These are phyloP conservation scores for Candida insectalens DNA, from an alignment of 805 yeast species.

Conservation along the genomic window DNA sequence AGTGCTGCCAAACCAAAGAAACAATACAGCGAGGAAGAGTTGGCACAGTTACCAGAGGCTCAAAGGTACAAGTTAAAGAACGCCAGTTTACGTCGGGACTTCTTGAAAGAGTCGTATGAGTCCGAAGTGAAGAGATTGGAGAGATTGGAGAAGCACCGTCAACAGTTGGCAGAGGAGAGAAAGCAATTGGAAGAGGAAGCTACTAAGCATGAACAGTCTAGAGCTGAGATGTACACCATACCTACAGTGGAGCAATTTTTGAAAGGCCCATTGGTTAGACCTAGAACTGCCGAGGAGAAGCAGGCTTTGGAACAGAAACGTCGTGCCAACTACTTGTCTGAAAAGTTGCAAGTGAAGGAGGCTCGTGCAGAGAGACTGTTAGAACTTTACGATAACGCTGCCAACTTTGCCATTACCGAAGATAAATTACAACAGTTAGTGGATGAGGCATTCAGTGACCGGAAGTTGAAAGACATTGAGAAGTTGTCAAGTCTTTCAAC, in stretches of 20 bases:
- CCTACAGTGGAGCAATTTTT: conserved; percentile 70
- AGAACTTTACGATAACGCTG: conserved; percentile 63
- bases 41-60: conserved; percentile 25
- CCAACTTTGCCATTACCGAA: conserved; percentile 65
- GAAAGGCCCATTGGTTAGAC: conserved; percentile 61
- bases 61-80: conserved; percentile 39
- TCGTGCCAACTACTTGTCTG: conserved; percentile 51
- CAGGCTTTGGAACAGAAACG: conserved; percentile 49
- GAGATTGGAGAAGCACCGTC: conserved; percentile 18
- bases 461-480: conserved; percentile 23
- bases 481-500: conserved; percentile 12
- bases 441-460: conserved; percentile 38
- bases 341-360: conserved; percentile 42
- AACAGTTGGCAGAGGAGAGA: conserved; percentile 15
- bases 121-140: conserved; percentile 28
- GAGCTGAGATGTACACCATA: conserved; percentile 55
- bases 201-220: conserved; percentile 28
- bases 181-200: conserved; percentile 19
- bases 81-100: conserved; percentile 63
- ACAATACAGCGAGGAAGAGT: conserved; percentile 21
- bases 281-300: conserved; percentile 62
- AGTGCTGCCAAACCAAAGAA: conserved; percentile 40
- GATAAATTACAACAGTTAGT: conserved; percentile 50
- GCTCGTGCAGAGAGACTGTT: conserved; percentile 47
- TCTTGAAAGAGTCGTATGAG: conserved; percentile 49